Base-by-base conservation (phyloP, 805 yeast genomes). In the Lipomyces oligophaga region DNA sequence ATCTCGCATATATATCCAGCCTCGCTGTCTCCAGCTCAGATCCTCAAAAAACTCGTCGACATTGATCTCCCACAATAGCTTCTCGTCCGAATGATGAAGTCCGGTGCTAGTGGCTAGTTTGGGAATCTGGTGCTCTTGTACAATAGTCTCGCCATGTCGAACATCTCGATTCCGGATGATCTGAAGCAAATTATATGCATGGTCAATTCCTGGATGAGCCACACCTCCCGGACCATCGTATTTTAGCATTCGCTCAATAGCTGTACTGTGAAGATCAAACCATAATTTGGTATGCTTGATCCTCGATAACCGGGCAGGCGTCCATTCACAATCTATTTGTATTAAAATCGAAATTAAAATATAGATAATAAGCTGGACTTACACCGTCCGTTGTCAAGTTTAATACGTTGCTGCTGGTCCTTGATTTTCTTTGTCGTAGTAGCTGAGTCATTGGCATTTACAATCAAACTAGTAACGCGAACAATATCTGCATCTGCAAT, bases 171-270 rank as follows among this genome's bases (percentile, higher is more conserved):
- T 45, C 16, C 58, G 57, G 25, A 54, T 51, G 4, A 42, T 39
- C 27, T 54, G 58, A 6, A 54, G 44, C 4, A 57, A 57, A 34
- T 54, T 54, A 40, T 54, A 54, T 21, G 48, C 57, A 5, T 57
- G 55, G 33, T 54, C 58, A 16, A 52, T 57, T 21, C 58, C 47
- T 2, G 48, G 37, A 37, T 37, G 47, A 11, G 34, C 20, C 8
- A 27, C 18, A 22, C 13, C 21, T 0, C 27, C 19, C 3, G 39
- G 33, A 10, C 37, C 22, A 5, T 26, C 16, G 45, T 37, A 33
- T 2, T 42, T 31, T 15, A 27, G 16, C 7, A 24, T 18, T 28
- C 52, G 57, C 10, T 37, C 16, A 16, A 48, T 44, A 10, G 34
- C 18, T 22, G 52, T 53, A 18, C 26, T 36, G 38, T 45, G 54